Percentiles rank a stretch among this genome's conserved stretches.
Conservation (phyloP, 257 asterid species). For the Scutellaria minor region DNA sequence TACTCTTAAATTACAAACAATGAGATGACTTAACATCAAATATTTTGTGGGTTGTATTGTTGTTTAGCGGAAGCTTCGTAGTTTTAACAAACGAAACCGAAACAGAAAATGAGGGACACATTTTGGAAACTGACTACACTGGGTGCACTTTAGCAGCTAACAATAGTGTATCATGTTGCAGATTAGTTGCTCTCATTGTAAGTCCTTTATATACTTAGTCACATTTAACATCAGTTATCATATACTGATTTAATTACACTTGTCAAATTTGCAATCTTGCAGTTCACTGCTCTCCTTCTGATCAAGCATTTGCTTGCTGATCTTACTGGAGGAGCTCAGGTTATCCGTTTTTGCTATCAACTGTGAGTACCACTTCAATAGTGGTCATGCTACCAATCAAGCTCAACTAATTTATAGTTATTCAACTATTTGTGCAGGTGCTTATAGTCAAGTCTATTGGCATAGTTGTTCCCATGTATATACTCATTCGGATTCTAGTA, state of each 20-base stretch:
- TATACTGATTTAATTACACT: neutral
- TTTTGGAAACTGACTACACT: constrained; percentile 24
- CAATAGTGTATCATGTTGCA: constrained; percentile 58
- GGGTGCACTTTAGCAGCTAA: constrained; percentile 42
- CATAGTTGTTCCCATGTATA: constrained; percentile 73
- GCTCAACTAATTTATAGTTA: neutral
- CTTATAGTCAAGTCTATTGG: constrained; percentile 57
- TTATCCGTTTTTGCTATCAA: constrained; percentile 64
- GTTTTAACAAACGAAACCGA: constrained; percentile 39
- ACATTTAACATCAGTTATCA: neutral
- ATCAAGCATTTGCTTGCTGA: constrained; percentile 54
- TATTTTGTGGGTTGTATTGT: constrained; percentile 13
- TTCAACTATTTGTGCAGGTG: constrained; percentile 47
- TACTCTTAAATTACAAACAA: too few relatives aligned
- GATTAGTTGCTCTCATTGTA: constrained; percentile 66
- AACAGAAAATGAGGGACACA: constrained; percentile 34
- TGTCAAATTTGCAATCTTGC: neutral
- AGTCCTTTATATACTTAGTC: constrained; percentile 25
- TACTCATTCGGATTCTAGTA: constrained; percentile 51
- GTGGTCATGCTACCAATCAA: neutral
- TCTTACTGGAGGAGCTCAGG: constrained; percentile 46
- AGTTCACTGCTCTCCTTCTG: constrained; percentile 42
- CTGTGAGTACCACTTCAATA: constrained; percentile 48
- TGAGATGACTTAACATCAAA: too few relatives aligned
- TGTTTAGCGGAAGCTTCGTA: constrained; percentile 44